Evolutionary conservation across 345 rosid species (phyloP).

Genomic region (Clarkia xantiana): DNA sequence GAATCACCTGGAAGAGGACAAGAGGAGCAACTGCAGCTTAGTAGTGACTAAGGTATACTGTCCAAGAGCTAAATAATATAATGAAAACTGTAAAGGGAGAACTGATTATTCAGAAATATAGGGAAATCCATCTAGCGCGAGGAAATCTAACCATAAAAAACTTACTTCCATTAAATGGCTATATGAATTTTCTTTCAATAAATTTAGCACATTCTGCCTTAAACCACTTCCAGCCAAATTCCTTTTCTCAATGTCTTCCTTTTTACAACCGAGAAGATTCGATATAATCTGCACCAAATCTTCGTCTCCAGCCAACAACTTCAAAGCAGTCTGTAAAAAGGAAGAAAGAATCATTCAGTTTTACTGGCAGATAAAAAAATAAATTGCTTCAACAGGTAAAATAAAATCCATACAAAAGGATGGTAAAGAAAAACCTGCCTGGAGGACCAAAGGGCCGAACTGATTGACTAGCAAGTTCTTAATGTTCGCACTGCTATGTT

Average conservation of each 20-base stretch:
- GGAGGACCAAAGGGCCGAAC: slow-evolving; percentile 78
- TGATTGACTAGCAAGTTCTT: slow-evolving; percentile 51
- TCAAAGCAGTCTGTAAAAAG: slow-evolving; percentile 59
- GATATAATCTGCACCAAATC: slow-evolving; percentile 56
- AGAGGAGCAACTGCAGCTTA: background rate
- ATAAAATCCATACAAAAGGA: slow-evolving; percentile 1
- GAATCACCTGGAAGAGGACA: slow-evolving; percentile 44
- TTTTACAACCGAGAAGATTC: slow-evolving; percentile 42
- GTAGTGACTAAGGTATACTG: background rate
- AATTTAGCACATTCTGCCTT: slow-evolving; percentile 27
- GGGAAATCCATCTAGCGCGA: too few species aligned
- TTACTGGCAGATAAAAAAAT: background rate
- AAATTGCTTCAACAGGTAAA: background rate
- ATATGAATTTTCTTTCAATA: slow-evolving; percentile 65
- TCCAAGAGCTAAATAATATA: background rate
- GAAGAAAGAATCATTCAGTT: slow-evolving; percentile 8
- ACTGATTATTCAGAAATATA: too few species aligned
- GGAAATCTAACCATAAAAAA: background rate
- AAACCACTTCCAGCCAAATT: slow-evolving; percentile 21
- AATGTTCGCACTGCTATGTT: slow-evolving; percentile 31
- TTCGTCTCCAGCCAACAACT: slow-evolving; percentile 45
- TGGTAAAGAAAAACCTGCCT: slow-evolving; percentile 28
- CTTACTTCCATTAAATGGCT: slow-evolving; percentile 88
- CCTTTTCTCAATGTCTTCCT: slow-evolving; percentile 26
- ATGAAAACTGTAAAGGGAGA: too few species aligned